Evolutionary conservation across 352 stramenopile genomes (phyloP), one percentile per base, ranked within the genome.

Genomic region (Globisporangium viniferum): DNA sequence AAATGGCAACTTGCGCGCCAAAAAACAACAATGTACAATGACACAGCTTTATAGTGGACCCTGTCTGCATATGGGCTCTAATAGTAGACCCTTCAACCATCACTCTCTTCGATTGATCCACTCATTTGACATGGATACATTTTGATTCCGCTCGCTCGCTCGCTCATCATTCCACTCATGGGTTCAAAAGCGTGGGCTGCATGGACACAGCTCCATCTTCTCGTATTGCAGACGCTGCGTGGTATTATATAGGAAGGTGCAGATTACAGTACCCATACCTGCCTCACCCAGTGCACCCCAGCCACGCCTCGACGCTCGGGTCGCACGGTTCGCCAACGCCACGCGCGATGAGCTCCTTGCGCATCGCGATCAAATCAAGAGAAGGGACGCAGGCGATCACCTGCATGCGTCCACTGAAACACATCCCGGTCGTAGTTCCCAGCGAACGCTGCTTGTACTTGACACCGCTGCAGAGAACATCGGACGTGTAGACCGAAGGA

Each of bases 351-450:
- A 83, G 69, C 41, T 78, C 53, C 15, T 70, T 64, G 0, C 77
- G 73, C 73, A 79, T 79, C 15, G 64, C 61, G 48, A 82, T 72
- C 39, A 78, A 79, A 27, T 73, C 64, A 5, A 67, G 68, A 15
- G 68, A 73, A 9, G 79, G 70, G 58, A 81, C 68, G 64, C 78
- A 86, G 67, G 82, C 61, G 10, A 86, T 46, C 9, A 84, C 73
- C 48, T 82, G 74, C 76, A 86, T 78, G 1, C 76, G 72, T 4
- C 66, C 69, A 58, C 82, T 84, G 63, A 78, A 81, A 67, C 76
- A 84, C 41, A 86, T 82, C 0, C 76, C 78, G 0, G 66, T 55
- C 3, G 18, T 56, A 0, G 29, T n/a, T 9, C 69, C 63, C 22
- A 75, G 14, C 7, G 67, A 55, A 56, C 78, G 81, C 33, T 79